Evolutionary conservation across 306 rosid genomes (phyloP), one percentile per base, ranked within the genome.

Genomic region (Medicago truncatula): DNA sequence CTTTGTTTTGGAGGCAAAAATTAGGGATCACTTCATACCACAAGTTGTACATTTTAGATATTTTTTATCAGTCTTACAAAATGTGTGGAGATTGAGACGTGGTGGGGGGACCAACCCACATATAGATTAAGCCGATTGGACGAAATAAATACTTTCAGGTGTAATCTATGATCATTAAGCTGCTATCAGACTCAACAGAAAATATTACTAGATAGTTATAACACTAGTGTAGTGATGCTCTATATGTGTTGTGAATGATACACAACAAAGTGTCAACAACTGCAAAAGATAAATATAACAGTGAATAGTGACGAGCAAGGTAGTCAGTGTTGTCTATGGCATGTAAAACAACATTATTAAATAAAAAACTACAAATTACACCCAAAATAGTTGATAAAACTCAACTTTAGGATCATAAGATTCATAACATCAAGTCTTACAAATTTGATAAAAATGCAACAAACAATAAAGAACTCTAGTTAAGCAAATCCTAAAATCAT

Each of bases 101-200:
- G 38, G 38, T 34, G 38, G 36, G 38, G 38, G 38, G 38, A 6
- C 7, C 7, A 34, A 34, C 38, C 7, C 38, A 34, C 38, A 34
- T 34, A 73, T 31, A 50, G 57, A 56, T 65, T 12, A 66, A 73
- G 40, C 15, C 7, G 36, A 80, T 25, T 57, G 75, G 18, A 59
- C 4, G 9, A 44, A 54, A 56, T 17, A 68, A 47, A 63, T 49
- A 76, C 43, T 38, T 38, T 52, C 18, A 15, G 31, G 70, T 6
- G 9, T 50, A 52, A 39, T 62, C 50, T 61, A 10, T 40, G 40
- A 72, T 57, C 76, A 8, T 56, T 50, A 70, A 47, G 40, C 39
- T 49, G 49, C 56, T 31, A 17, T 54, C 17, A 21, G 23, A 15
- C 67, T 40, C 4, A 69, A 34, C 25, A 7, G 53, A 15, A 73